These are phyloP conservation scores for Zymoseptoria brevis DNA, from an alignment of 2,329 filamentous ascomycete species.

Conservation along the genomic window DNA sequence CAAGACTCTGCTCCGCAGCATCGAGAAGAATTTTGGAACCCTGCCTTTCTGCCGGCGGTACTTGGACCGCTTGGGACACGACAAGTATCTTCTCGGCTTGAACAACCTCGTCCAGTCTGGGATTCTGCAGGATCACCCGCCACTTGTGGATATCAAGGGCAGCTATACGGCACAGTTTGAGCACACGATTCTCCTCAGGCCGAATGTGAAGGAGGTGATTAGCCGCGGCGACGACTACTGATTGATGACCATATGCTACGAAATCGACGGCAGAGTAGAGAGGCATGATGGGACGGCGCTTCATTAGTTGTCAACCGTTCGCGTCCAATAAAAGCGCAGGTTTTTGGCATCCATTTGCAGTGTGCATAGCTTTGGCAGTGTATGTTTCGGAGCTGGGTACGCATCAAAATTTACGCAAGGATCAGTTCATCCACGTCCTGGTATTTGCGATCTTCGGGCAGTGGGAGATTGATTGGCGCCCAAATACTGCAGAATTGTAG, in stretches of 20 bases:
- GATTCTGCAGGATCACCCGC: slow-evolving; percentile 50
- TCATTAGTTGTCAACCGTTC: no score
- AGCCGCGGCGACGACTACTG: slow-evolving; percentile 34
- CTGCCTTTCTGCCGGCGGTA: slow-evolving; percentile 56
- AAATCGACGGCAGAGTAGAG: no score
- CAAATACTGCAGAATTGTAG: no score
- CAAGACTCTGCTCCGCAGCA: slow-evolving; percentile 49
- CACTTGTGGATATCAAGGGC: slow-evolving; percentile 50
- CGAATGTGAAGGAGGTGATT: slow-evolving; percentile 36
- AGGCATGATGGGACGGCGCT: no score
- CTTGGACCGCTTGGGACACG: slow-evolving; percentile 54
- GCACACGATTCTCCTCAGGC: slow-evolving; percentile 41
- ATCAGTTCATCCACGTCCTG: no score
- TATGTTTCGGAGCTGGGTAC: no score
- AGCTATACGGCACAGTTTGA: slow-evolving; percentile 60
- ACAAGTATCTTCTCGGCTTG: slow-evolving; percentile 52
- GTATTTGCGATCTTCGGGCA: no score
- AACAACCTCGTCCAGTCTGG: slow-evolving; percentile 51
- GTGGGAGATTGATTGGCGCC: no score
- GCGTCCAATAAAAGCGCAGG: no score
- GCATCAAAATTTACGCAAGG: no score
- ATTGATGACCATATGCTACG: neutral
- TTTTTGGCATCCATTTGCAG: no score
- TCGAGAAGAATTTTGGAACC: slow-evolving; percentile 55
- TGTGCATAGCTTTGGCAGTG: no score